Evolutionary conservation across 2,329 filamentous ascomycete species (phyloP).

Genomic region (Chaetomiaceae sp.): DNA sequence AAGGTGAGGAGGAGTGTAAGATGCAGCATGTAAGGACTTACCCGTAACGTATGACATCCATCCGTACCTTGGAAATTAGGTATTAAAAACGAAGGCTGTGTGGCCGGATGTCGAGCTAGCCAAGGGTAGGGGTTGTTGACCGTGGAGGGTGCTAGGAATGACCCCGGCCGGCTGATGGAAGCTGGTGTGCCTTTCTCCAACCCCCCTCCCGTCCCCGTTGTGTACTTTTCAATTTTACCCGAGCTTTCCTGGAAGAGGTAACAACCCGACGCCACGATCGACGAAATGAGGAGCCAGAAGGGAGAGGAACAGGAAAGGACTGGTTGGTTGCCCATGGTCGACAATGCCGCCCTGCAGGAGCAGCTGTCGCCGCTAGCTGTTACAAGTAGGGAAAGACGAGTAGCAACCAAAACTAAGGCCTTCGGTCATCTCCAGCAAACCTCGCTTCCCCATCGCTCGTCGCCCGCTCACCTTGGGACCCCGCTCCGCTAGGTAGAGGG

Average conservation of each 20-base stretch:
- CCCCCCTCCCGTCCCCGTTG: constrained; percentile 1
- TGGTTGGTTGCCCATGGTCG: neutral
- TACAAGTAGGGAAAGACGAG: neutral
- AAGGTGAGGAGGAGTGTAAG: neutral
- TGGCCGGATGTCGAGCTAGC: constrained; percentile 4
- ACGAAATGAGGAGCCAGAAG: constrained; percentile 14
- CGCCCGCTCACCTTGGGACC: neutral
- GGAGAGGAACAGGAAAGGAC: constrained; percentile 14
- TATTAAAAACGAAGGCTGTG: neutral
- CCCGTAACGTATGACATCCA: neutral
- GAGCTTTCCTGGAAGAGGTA: constrained; percentile 25
- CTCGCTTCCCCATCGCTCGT: neutral
- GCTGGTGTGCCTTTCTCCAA: neutral
- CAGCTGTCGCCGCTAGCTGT: neutral
- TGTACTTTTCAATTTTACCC: constrained; percentile 17
- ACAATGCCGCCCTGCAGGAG: constrained; percentile 15
- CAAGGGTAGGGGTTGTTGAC: constrained; percentile 19
- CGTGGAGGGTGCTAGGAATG: neutral
- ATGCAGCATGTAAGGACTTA: constrained; percentile 1
- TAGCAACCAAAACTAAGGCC: too few species aligned
- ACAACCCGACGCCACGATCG: constrained; percentile 14
- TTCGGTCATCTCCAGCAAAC: constrained; percentile 1
- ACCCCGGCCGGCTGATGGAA: constrained; percentile 16
- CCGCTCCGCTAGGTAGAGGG: neutral
- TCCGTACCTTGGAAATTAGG: constrained; percentile 2